Conservation (phyloP, 805 yeast species). For the Starmerella geochares region DNA sequence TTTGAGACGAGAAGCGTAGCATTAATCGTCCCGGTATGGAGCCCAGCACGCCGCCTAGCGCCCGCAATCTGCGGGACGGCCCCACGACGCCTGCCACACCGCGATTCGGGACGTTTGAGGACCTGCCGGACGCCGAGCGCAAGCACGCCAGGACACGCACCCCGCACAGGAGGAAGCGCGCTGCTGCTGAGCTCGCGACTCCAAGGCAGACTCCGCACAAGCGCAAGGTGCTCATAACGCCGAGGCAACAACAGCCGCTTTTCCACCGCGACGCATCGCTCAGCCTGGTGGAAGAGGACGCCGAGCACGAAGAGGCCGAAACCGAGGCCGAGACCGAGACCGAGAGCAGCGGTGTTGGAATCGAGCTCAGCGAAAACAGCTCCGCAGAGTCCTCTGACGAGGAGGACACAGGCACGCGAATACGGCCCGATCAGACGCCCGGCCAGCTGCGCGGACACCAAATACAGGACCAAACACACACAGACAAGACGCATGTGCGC, state of each 20-base stretch:
- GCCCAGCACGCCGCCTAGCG: constrained; percentile 27
- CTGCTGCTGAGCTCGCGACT: constrained; percentile 11
- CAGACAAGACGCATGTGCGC: too few relatives aligned
- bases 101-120: constrained; percentile 25
- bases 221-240: constrained; percentile 1
- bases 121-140: constrained; percentile 18
- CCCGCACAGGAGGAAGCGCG: neutral
- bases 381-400: neutral
- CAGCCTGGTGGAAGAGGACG: neutral
- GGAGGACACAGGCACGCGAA: too few relatives aligned
- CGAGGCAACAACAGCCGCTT: neutral
- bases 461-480: too few relatives aligned
- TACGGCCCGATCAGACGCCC: neutral
- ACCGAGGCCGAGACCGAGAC: constrained; percentile 1
- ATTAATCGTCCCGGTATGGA: constrained; percentile 10
- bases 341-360: neutral
- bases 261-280: neutral
- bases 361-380: neutral
- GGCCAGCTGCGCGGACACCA: too few relatives aligned
- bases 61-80: constrained; percentile 14
- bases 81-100: constrained; percentile 27
- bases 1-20: neutral
- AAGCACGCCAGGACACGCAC: constrained; percentile 2
- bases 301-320: neutral
- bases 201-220: constrained; percentile 21